Evolutionary conservation across 768 basidiomycete species (phyloP).

Genomic region (Mycena latifolia): DNA sequence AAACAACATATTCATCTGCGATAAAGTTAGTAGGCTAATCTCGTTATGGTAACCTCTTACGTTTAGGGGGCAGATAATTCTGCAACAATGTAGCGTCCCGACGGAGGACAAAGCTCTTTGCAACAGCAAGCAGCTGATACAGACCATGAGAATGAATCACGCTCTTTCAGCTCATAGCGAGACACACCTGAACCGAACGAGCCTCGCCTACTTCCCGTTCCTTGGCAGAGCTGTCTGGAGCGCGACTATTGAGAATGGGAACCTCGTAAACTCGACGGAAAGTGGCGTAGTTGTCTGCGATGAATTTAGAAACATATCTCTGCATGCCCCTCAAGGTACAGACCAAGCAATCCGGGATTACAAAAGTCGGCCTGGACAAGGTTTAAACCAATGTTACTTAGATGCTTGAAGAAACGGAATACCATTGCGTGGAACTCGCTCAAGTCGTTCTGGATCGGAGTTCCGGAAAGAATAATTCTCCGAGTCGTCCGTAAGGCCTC

Average conservation of each 20-base stretch:
- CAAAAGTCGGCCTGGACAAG: constrained; percentile 86
- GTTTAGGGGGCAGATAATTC: constrained; percentile 91
- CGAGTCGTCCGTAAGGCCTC: constrained; percentile 79
- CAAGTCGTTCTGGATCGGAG: constrained; percentile 97
- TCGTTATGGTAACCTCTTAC: constrained; percentile 56
- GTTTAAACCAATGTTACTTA: constrained; percentile 8
- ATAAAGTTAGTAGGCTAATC: not conserved
- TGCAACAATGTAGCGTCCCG: constrained; percentile 87
- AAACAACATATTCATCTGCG: constrained; percentile 98
- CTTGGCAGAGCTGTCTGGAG: constrained; percentile 77
- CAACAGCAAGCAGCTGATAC: constrained; percentile 74
- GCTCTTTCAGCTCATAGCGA: not conserved
- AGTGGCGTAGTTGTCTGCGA: constrained; percentile 76
- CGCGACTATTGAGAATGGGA: constrained; percentile 89
- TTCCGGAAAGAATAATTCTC: constrained; percentile 93
- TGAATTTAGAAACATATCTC: constrained; percentile 14
- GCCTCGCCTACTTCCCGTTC: constrained; percentile 85
- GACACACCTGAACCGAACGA: constrained; percentile 77
- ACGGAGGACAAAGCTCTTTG: constrained; percentile 91
- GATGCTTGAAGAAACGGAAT: constrained; percentile 34
- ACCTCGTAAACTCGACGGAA: constrained; percentile 88
- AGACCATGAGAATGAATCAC: constrained; percentile 4
- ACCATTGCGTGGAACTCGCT: constrained; percentile 98
- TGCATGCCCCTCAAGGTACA: constrained; percentile 23
- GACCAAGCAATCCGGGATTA: constrained; percentile 92